A percentile compares a stretch with the other conserved stretches of the same genome.
Conservation (phyloP, 1,139 yeast species). For the Geotrichum phurueaensis region DNA sequence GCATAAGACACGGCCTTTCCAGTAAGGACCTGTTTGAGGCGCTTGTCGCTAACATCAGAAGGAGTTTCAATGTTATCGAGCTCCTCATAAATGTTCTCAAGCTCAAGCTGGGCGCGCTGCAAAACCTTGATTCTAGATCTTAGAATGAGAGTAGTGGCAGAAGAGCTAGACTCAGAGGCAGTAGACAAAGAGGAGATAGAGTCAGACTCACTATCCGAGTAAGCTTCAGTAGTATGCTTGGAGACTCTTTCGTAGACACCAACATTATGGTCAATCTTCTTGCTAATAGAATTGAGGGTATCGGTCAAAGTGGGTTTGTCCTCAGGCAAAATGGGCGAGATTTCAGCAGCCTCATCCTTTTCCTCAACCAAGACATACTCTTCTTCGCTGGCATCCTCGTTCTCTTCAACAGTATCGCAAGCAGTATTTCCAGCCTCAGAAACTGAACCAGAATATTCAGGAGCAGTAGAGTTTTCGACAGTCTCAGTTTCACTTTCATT, state of each 20-base stretch:
- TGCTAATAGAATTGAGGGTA: neutral
- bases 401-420: neutral
- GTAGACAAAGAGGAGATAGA: conserved; percentile 3
- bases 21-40: conserved; percentile 13
- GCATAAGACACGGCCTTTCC: conserved; percentile 14
- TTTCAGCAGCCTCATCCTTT: neutral
- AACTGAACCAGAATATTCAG: neutral
- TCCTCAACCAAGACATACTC: neutral
- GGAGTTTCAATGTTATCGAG: conserved; percentile 3
- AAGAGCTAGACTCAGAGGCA: neutral
- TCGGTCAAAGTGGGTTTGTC: neutral
- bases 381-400: neutral
- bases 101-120: conserved; percentile 11
- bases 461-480: neutral
- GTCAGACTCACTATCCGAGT: conserved; percentile 2
- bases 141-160: neutral
- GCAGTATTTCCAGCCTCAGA: neutral
- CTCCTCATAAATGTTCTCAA: conserved; percentile 10
- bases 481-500: neutral
- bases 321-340: neutral
- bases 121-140: conserved; percentile 11
- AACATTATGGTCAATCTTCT: conserved; percentile 2
- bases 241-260: conserved; percentile 3
- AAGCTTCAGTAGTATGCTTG: neutral
- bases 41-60: neutral